Evolutionary conservation across 2,329 filamentous ascomycete genomes (phyloP).

Genomic region (Fusarium keratoplasticum): DNA sequence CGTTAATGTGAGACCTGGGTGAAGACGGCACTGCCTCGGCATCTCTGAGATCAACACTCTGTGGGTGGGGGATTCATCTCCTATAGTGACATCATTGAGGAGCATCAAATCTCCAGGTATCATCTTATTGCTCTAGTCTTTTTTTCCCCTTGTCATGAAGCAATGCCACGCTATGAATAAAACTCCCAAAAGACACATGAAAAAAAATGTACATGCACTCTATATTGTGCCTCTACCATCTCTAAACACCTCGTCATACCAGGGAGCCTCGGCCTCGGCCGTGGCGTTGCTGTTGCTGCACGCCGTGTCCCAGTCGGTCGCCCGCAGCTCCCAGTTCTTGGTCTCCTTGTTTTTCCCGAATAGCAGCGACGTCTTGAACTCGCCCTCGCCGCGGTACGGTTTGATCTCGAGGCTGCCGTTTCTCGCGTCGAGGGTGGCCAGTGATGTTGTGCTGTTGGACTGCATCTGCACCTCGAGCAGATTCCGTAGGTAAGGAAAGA

Average conservation of each 20-base stretch:
- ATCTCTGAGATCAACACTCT: neutral
- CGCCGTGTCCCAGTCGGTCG: conserved; percentile 37
- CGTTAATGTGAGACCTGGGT: neutral
- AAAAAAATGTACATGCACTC: neutral
- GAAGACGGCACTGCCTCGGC: neutral
- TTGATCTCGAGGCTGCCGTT: conserved; percentile 23
- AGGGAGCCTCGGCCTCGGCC: conserved; percentile 17
- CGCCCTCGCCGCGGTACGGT: conserved; percentile 22
- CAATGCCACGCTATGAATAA: conserved; percentile 33
- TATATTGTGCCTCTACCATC: conserved; percentile 35
- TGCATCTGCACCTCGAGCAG: conserved; percentile 32
- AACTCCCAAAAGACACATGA: conserved; percentile 5
- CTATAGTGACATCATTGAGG: neutral
- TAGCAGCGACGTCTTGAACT: conserved; percentile 23
- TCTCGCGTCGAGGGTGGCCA: conserved; percentile 27
- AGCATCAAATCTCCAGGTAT: neutral
- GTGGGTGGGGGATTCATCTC: neutral
- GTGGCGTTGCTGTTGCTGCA: conserved; percentile 29
- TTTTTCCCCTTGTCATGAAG: conserved; percentile 4
- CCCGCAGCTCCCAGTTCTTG: conserved; percentile 30
- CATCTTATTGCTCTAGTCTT: conserved; percentile 1
- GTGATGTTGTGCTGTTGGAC: conserved; percentile 24
- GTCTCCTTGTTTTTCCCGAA: conserved; percentile 38
- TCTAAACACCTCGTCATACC: conserved; percentile 41
- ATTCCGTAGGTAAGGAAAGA: conserved; percentile 39